Conservation (phyloP, 2,329 filamentous ascomycete genomes). For the Aspergillus quadrilineatus region DNA sequence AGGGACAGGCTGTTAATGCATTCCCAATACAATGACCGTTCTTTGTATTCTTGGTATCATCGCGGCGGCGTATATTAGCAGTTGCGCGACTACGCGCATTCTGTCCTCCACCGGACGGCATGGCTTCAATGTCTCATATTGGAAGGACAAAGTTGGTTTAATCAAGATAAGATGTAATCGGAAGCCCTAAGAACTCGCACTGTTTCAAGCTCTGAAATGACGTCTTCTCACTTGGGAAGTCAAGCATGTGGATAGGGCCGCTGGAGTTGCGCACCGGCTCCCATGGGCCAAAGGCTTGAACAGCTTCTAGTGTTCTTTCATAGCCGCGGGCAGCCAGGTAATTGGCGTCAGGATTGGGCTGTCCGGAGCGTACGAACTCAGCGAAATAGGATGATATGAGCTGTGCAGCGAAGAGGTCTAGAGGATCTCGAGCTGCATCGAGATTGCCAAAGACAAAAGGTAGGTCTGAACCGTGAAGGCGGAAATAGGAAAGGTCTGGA, state of each 20-base stretch:
- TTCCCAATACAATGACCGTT: no score
- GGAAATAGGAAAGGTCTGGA: constrained; percentile 50
- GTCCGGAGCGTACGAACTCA: constrained; percentile 50
- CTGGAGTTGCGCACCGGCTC: constrained; percentile 10
- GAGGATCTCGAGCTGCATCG: constrained; percentile 48
- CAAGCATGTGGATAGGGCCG: constrained; percentile 45
- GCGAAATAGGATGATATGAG: constrained; percentile 51
- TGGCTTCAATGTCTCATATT: neutral
- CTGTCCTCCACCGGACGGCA: no score
- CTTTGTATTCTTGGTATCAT: no score
- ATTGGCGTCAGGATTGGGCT: constrained; percentile 51
- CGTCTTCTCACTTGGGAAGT: constrained; percentile 46
- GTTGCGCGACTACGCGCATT: no score
- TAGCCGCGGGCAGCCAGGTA: constrained; percentile 52
- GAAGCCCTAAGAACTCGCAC: constrained; percentile 50
- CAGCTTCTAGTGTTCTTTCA: constrained; percentile 36
- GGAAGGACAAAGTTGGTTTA: neutral
- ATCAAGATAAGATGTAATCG: constrained; percentile 30
- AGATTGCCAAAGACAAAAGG: constrained; percentile 56
- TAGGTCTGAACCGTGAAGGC: constrained; percentile 57
- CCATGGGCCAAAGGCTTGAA: constrained; percentile 36
- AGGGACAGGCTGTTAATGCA: neutral
- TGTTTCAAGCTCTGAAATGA: constrained; percentile 52
- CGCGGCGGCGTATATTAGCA: no score
- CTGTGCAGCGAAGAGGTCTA: constrained; percentile 51